These are phyloP conservation scores for Leccinum variabile DNA, from an alignment of 1,284 basidiomycete genomes.

Conservation along the genomic window DNA sequence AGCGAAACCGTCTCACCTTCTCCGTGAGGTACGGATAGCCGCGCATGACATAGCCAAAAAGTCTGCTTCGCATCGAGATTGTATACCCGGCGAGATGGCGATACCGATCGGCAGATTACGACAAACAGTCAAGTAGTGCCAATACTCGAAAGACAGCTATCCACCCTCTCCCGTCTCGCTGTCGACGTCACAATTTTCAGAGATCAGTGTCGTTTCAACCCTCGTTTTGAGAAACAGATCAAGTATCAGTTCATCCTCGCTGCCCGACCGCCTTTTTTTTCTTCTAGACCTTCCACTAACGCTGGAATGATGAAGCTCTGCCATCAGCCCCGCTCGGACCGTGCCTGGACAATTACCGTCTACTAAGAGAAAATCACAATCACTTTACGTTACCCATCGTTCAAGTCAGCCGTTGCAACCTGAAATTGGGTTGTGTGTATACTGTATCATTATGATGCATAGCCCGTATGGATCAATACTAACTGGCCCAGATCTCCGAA, in stretches of 20 bases:
- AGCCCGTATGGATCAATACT: constrained; percentile 5
- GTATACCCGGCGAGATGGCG: background rate
- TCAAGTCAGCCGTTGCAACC: background rate
- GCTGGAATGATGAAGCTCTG: background rate
- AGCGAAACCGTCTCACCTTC: constrained; percentile 3
- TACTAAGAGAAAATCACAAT: background rate
- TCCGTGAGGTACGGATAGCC: constrained; percentile 1
- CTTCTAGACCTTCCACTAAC: background rate
- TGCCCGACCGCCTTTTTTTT: background rate
- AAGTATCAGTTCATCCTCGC: background rate
- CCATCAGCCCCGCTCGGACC: background rate
- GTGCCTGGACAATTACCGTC: constrained; percentile 11
- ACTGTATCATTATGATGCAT: constrained; percentile 2
- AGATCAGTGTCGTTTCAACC: background rate
- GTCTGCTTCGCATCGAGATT: constrained; percentile 4
- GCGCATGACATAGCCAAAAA: constrained; percentile 12
- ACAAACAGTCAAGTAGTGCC: constrained; percentile 1
- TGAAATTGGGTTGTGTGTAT: background rate
- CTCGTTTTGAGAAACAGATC: background rate
- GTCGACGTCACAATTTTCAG: background rate
- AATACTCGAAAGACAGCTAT: background rate
- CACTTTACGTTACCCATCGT: constrained; percentile 13
- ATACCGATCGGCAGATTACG: constrained; percentile 7
- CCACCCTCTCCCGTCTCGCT: background rate
- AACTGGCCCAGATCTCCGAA: constrained; percentile 4